Percentiles rank a stretch among this genome's conserved stretches.
phyloP scores from a whole-genome alignment of 345 rosid genomes.

The Durio zibethinus region DNA sequence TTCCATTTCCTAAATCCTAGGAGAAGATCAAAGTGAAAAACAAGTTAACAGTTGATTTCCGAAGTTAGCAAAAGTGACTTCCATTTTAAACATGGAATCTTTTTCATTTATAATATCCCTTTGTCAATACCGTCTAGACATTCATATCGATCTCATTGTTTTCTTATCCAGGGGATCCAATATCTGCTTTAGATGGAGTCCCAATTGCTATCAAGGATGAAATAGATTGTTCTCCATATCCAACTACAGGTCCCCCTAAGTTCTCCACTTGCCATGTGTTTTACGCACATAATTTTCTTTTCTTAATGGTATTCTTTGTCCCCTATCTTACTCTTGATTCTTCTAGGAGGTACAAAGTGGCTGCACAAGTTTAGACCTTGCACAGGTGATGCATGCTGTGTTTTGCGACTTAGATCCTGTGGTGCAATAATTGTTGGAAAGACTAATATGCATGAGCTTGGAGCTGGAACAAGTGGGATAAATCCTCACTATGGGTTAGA shows the following conservation, averaged over 20 bases:
- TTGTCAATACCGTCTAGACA: neutral
- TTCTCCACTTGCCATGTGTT: neutral
- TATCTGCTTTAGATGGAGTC: constrained; percentile 66
- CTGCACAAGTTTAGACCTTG: constrained; percentile 54
- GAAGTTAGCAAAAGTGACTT: neutral
- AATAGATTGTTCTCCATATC: constrained; percentile 72
- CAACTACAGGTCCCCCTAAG: constrained; percentile 49
- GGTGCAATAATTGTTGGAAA: constrained; percentile 69
- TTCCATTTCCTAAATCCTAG: neutral
- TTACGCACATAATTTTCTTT: neutral
- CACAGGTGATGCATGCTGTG: constrained; percentile 53
- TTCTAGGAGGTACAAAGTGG: constrained; percentile 75
- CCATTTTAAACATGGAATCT: neutral
- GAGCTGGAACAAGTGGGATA: constrained; percentile 75
- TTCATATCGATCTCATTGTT: neutral
- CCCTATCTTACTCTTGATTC: neutral
- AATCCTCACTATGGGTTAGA: constrained; percentile 74
- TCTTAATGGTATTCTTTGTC: neutral
- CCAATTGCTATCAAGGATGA: constrained; percentile 75
- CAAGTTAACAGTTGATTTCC: neutral
- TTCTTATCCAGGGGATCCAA: constrained; percentile 46
- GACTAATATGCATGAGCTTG: constrained; percentile 84
- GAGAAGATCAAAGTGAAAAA: neutral
- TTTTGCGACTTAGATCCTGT: constrained; percentile 52
- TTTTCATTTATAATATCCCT: neutral